Conservation (phyloP, 148 eudicot species). For the Diospyros kaki region DNA sequence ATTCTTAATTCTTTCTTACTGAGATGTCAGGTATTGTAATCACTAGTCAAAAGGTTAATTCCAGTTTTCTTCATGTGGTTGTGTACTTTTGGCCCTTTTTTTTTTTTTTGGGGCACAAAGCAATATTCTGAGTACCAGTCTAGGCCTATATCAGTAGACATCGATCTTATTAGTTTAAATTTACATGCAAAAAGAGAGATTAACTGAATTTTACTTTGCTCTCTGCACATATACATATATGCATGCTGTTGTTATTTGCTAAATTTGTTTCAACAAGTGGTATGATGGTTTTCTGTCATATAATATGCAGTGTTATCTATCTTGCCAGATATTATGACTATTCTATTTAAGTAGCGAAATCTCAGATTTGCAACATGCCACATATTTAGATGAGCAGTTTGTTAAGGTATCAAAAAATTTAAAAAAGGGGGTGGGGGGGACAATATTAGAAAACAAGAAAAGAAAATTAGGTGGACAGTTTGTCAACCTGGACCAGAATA, state of each 20-base stretch:
- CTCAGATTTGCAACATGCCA: not conserved
- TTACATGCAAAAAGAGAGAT: not conserved
- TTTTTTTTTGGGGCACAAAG: conserved; percentile 19
- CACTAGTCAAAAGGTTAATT: conserved; percentile 27
- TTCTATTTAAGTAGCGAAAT: not conserved
- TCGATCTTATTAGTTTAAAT: not conserved
- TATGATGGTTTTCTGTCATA: not conserved
- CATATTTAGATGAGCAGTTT: not conserved
- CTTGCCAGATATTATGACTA: not conserved
- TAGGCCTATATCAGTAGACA: conserved; percentile 17
- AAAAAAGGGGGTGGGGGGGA: not conserved
- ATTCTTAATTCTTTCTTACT: not conserved
- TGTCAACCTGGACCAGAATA: not conserved
- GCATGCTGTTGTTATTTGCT: not conserved
- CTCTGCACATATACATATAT: not conserved
- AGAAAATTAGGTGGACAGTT: not conserved
- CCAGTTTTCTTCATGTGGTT: conserved; percentile 20
- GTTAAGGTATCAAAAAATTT: not conserved
- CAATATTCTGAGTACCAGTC: conserved; percentile 5
- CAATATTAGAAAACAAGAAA: not conserved
- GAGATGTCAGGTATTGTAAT: conserved; percentile 8
- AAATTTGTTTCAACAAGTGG: not conserved
- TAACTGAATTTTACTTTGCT: not conserved
- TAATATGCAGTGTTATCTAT: not conserved
- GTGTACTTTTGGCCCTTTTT: conserved; percentile 13